Evolutionary conservation across 2,329 filamentous ascomycete species (phyloP).

Genomic region (Thermothelomyces thermophilus): DNA sequence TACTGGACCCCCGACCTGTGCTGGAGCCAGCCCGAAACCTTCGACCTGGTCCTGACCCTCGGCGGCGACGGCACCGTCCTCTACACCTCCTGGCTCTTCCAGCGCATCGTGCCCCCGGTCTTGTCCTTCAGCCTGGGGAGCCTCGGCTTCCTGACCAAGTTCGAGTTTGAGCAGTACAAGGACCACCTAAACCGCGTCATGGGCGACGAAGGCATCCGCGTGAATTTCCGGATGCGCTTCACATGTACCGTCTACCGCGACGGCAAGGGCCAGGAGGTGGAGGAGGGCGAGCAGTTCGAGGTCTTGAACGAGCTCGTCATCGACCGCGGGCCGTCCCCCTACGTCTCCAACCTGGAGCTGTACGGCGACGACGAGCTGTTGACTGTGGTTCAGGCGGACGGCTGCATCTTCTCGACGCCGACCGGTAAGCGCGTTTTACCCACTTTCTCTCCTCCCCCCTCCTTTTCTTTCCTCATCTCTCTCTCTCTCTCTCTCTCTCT

Average conservation of each 20-base stretch:
- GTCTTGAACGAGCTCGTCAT: conserved; percentile 98
- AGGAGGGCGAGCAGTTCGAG: conserved; percentile 93
- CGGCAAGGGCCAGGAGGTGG: conserved; percentile 56
- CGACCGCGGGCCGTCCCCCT: conserved; percentile 90
- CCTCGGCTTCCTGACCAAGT: conserved; percentile 82
- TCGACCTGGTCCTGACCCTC: conserved; percentile 85
- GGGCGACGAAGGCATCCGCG: conserved; percentile 92
- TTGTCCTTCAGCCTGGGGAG: conserved; percentile 79
- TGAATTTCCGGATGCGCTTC: conserved; percentile 97
- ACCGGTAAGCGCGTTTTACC: conserved; percentile 49
- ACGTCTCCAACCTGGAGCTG: conserved; percentile 92
- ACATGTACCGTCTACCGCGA: conserved; percentile 93
- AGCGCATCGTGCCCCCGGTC: conserved; percentile 78
- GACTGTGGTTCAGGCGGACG: conserved; percentile 93
- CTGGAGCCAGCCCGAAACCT: conserved; percentile 88
- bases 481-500: too few relatives aligned
- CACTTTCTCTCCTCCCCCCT: too few relatives aligned
- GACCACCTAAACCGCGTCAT: conserved; percentile 81
- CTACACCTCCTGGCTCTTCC: conserved; percentile 88
- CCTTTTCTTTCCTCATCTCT: too few relatives aligned
- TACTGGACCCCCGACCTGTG: conserved; percentile 98
- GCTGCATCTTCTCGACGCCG: conserved; percentile 95
- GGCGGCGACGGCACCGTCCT: conserved; percentile 83
- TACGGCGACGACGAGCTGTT: conserved; percentile 93
- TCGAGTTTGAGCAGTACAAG: conserved; percentile 83